phyloP scores from a whole-genome alignment of 345 rosid species.

The Rubroshorea leprosula region DNA sequence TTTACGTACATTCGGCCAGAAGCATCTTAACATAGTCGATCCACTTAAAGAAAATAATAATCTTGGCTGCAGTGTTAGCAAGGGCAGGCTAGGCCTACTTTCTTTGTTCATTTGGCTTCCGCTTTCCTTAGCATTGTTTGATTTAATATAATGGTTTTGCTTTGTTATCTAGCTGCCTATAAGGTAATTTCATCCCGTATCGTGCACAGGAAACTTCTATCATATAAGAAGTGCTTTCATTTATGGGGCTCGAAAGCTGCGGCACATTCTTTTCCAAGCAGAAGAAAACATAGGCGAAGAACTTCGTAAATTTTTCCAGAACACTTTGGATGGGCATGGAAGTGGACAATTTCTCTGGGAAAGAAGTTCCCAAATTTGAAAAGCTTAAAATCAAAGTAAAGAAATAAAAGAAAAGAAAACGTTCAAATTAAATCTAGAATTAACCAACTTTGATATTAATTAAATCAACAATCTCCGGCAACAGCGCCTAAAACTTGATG shows the following conservation, averaged over 20 bases:
- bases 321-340: constrained; percentile 72
- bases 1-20: constrained; percentile 49
- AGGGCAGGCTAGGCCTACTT: constrained; percentile 47
- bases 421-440: too few relatives aligned
- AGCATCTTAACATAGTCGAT: constrained; percentile 83
- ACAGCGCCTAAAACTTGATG: too few relatives aligned
- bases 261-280: constrained; percentile 47
- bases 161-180: not conserved
- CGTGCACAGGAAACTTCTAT: constrained; percentile 57
- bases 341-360: too few relatives aligned
- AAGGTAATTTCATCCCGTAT: constrained; percentile 7
- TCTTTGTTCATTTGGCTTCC: too few relatives aligned
- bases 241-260: constrained; percentile 86
- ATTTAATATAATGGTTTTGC: not conserved
- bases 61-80: constrained; percentile 96
- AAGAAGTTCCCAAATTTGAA: too few relatives aligned
- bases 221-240: constrained; percentile 86
- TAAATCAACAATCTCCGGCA: too few relatives aligned
- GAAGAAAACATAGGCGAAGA: constrained; percentile 46
- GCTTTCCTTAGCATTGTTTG: not conserved
- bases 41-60: constrained; percentile 79
- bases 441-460: too few relatives aligned
- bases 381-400: too few relatives aligned
- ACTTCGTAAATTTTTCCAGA: constrained; percentile 65
- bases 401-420: too few relatives aligned